Evolutionary conservation across 2,329 filamentous ascomycete genomes (phyloP).

Genomic region (Fusarium sp.): DNA sequence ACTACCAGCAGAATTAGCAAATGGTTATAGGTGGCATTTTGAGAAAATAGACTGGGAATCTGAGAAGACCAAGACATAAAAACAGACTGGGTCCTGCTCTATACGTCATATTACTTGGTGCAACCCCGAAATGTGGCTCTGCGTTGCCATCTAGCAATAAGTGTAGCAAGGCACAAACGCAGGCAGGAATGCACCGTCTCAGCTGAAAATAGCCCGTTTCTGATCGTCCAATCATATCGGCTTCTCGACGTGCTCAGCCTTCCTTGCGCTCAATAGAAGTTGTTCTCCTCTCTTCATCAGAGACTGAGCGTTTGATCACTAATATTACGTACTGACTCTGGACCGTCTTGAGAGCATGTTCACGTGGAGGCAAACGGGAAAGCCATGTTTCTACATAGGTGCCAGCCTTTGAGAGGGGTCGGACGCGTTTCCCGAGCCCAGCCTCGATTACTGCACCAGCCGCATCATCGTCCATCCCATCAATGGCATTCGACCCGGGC

Average conservation of each 20-base stretch:
- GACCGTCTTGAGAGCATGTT: too few relatives aligned
- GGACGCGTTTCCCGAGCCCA: fast-evolving
- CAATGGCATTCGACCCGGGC: neutral
- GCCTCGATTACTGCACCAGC: neutral
- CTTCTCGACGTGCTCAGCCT: fast-evolving
- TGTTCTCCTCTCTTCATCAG: too few relatives aligned
- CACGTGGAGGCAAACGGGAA: too few relatives aligned
- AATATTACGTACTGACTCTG: neutral
- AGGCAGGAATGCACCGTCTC: too few relatives aligned
- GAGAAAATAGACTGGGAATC: too few relatives aligned
- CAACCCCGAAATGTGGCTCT: neutral
- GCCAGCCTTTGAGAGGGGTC: fast-evolving
- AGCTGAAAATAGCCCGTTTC: neutral
- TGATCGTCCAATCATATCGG: neutral
- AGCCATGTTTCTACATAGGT: neutral
- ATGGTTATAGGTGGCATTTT: fast-evolving
- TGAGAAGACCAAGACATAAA: fast-evolving
- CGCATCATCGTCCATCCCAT: fast-evolving
- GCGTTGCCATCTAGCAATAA: neutral
- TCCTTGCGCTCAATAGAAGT: neutral
- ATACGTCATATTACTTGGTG: neutral
- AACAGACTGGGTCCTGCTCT: fast-evolving
- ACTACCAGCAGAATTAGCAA: neutral
- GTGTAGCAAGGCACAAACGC: neutral
- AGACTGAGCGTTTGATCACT: fast-evolving